These are phyloP conservation scores for Pezizomycotina sp. DNA, from an alignment of 2,329 filamentous ascomycete genomes.

Conservation along the genomic window DNA sequence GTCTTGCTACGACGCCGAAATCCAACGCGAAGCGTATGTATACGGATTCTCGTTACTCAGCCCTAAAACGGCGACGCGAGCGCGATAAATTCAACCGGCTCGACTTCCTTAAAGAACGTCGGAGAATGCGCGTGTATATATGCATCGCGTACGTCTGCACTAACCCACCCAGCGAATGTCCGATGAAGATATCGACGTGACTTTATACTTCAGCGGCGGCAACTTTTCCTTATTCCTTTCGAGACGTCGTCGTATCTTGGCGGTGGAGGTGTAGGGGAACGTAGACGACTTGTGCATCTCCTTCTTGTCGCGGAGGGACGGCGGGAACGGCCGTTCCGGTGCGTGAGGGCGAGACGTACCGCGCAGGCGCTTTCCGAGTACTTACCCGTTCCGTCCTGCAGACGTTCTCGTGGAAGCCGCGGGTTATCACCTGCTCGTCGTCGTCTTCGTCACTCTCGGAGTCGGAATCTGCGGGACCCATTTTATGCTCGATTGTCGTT, in stretches of 20 bases:
- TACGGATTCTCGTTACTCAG: conserved; percentile 93
- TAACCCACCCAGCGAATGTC: conserved; percentile 76
- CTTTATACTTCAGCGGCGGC: conserved; percentile 44
- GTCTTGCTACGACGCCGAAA: conserved; percentile 88
- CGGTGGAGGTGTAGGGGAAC: no score
- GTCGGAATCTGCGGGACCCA: conserved; percentile 17
- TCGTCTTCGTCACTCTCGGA: conserved; percentile 48
- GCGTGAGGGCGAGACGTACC: conserved; percentile 80
- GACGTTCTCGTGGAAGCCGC: conserved; percentile 78
- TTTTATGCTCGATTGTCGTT: conserved; percentile 23
- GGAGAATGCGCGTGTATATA: conserved; percentile 96
- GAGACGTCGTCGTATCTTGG: no score
- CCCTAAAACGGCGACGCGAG: conserved; percentile 78
- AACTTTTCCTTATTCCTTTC: no score
- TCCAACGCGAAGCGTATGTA: conserved; percentile 96
- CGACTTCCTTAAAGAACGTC: conserved; percentile 69
- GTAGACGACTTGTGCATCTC: not conserved
- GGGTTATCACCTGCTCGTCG: conserved; percentile 71
- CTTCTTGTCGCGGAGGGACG: conserved; percentile 37
- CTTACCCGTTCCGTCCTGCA: conserved; percentile 87
- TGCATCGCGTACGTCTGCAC: conserved; percentile 81
- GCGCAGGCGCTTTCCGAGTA: conserved; percentile 87
- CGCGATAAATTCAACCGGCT: conserved; percentile 77
- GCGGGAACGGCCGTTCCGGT: conserved; percentile 84
- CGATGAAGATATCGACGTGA: conserved; percentile 93